Conservation (phyloP, 2,329 filamentous ascomycete species). For the Colletotrichum spinosum region DNA sequence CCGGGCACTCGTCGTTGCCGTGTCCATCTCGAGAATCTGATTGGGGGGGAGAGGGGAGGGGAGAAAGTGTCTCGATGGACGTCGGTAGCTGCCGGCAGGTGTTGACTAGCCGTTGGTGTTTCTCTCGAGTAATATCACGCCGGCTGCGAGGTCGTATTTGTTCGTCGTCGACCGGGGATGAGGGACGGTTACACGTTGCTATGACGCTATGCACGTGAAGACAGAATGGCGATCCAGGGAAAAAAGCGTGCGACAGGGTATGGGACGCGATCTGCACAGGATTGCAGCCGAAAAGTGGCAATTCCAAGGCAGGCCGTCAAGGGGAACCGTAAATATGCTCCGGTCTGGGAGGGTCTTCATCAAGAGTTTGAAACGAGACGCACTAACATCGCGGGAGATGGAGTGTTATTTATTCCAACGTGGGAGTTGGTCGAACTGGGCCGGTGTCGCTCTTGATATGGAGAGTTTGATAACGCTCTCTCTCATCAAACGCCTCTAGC, state of each 20-base stretch:
- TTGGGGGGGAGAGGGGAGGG: background rate
- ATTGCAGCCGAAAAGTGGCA: conserved; percentile 17
- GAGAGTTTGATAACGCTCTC: conserved; percentile 29
- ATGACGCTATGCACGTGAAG: conserved; percentile 34
- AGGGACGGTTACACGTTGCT: conserved; percentile 12
- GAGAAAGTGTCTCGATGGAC: too few relatives aligned
- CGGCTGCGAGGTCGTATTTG: background rate
- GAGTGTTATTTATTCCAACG: conserved; percentile 30
- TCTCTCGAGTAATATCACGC: conserved; percentile 2
- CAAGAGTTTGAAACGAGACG: background rate
- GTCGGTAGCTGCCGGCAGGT: too few relatives aligned
- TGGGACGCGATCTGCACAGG: conserved; percentile 29
- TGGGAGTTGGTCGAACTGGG: background rate
- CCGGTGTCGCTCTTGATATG: conserved; percentile 19
- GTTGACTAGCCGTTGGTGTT: background rate
- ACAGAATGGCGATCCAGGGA: background rate
- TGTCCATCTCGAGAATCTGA: conserved; percentile 15
- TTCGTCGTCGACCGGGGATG: conserved; percentile 19
- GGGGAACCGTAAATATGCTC: background rate
- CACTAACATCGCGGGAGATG: conserved; percentile 5
- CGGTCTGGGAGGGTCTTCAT: conserved; percentile 7
- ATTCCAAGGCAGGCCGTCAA: conserved; percentile 23
- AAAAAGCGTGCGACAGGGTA: conserved; percentile 24
- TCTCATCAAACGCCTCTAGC: background rate
- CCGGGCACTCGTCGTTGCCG: conserved; percentile 36